Base-by-base conservation (phyloP, 805 yeast genomes). In the Hanseniaspora taiwanica region DNA sequence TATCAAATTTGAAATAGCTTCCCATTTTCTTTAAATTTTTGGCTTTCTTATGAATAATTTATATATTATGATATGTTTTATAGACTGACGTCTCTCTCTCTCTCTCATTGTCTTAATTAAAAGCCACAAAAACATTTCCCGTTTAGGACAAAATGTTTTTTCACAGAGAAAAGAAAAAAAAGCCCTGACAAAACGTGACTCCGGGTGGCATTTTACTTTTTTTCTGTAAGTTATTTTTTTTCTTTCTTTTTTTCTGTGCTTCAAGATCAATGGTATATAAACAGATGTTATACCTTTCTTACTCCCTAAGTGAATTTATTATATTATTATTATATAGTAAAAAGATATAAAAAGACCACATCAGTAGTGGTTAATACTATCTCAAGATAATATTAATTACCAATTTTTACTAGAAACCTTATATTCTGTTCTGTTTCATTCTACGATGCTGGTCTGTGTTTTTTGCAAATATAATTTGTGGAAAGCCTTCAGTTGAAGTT, bases 331-430 rank as follows among this genome's bases (percentile, higher is more conserved):
- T 31, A 14, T 23, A 9, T 21, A 21, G 10, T 14, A 20, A 20
- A 43, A 37, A 36, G 19, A 24, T 24, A 8, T 25, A 40, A 54
- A 50, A 48, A 39, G 44, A 52, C 59, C 48, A 53, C 64, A 58
- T 59, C 64, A 59, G 64, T 59, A 57, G 62, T 58, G 64, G 64
- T 58, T 59, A 59, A 56, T 59, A 58, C 64, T 59, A 57, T 58
- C 64, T 59, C 60, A 56, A 55, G 61, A 58, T 58, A 58, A 57
- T 59, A 58, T 59, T 59, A 59, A 59, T 59, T 58, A 53, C 54
- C 46, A 46, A 47, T 43, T 48, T 47, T 40, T 49, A 46, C 56
- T 58, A 57, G 63, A 56, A 58, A 59, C 63, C 64, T 55, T 49
- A 51, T 31, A 60, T 48, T 52, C 50, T 56, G 51, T 46, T 46